Evolutionary conservation across 805 yeast genomes (phyloP), one percentile per base, ranked within the genome.

Genomic region (Starmerella floricola): DNA sequence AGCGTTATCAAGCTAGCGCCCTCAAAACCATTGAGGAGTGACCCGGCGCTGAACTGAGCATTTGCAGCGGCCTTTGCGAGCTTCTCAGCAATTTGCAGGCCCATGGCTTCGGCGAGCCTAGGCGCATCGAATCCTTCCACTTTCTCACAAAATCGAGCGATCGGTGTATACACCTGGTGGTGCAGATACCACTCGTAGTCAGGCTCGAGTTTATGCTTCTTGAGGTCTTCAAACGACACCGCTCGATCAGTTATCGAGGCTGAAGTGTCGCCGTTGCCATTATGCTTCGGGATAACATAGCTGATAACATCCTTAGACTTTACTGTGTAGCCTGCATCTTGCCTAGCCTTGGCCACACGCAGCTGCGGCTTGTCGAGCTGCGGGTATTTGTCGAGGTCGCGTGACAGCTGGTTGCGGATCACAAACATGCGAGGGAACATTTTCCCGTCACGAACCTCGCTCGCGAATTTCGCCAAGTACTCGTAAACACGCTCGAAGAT

Each of bases 271-370:
- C 62, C 65, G 5, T 57, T 58, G 17, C 56, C 38, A 6, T 55
- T 62, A 30, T 66, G 72, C 23, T 62, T 63, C n/a, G 93, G 74
- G 28, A 91, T 78, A 34, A 91, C 80, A 64, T 71, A 91, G 0
- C 95, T 80, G 30, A 91, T 79, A 36, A 91, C 96, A 52, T 79
- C 80, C 17, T 94, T 95, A 0, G 94, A 93, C 49, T 78, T 78
- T 38, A 91, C 73, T 29, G 81, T 78, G 55, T 86, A 87, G 28
- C 97, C 96, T 46, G 76, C 78, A n/a, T 71, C 73, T 50, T 82
- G 66, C 62, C 84, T 68, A 52, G 91, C 71, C 46, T 84, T 64
- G 0, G 97, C 99, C 29, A 86, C 95, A 58, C 80, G 91, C 13
- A 91, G 95, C 3, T 72, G 66, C 43, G 95, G 91, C 34, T 74